Evolutionary conservation across 139 green algal genomes (phyloP).

Genomic region (Chlorella sp.): DNA sequence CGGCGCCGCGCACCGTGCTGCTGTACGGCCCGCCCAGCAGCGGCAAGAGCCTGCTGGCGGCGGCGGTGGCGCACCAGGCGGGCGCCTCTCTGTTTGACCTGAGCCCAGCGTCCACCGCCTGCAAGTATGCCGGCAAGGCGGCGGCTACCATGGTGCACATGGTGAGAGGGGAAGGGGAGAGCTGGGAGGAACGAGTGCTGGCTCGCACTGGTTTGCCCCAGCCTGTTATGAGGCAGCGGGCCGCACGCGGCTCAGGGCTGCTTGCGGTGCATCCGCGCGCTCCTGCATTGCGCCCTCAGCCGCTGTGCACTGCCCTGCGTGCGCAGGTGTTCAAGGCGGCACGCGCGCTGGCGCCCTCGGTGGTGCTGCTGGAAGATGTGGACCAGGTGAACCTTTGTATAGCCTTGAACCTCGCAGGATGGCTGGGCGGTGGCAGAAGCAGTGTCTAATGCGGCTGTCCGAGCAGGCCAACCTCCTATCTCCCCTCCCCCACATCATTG

Average conservation of each 20-base stretch:
- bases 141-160: constrained; percentile 89
- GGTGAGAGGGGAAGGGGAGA: constrained; percentile 59
- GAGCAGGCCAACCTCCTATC: too few species aligned
- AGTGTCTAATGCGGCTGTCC: too few species aligned
- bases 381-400: constrained; percentile 78
- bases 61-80: constrained; percentile 63
- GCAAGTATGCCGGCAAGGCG: constrained; percentile 86
- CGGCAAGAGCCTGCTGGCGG: constrained; percentile 86
- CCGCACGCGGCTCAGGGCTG: too few species aligned
- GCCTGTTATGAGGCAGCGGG: too few species aligned
- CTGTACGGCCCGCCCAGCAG: constrained; percentile 80
- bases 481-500: too few species aligned
- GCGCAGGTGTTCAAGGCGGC: constrained; percentile 78
- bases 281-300: too few species aligned
- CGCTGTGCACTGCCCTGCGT: neutral
- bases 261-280: too few species aligned
- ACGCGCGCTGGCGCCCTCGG: constrained; percentile 73
- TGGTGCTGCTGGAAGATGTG: constrained; percentile 91
- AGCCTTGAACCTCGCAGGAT: too few species aligned
- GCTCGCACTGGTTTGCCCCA: too few species aligned
- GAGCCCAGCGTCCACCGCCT: constrained; percentile 78
- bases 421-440: too few species aligned
- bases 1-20: constrained; percentile 65
- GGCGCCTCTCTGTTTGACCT: constrained; percentile 90
- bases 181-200: too few species aligned